phyloP scores from a whole-genome alignment of 73 alveolate genomes.

The Chromera velia region DNA sequence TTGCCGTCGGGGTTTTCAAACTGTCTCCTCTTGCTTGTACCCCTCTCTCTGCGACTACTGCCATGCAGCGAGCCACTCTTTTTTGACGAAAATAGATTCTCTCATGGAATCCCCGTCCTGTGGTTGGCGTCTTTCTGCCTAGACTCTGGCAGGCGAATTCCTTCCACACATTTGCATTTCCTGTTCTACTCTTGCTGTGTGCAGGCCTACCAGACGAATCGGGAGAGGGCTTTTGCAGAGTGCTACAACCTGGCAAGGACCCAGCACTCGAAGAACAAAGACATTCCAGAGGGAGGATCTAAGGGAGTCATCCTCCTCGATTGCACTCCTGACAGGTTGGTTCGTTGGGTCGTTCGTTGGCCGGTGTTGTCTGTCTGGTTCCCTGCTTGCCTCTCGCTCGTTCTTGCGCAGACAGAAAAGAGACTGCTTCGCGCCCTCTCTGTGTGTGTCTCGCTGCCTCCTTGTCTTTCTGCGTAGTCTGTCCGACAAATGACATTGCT shows the following conservation, averaged over 20 bases:
- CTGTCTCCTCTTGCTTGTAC: neutral
- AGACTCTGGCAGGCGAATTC: too few relatives aligned
- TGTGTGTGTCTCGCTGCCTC: neutral
- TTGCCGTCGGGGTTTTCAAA: too few relatives aligned
- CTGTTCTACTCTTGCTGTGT: too few relatives aligned
- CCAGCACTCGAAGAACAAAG: slow-evolving; percentile 40
- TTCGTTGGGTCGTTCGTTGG: too few relatives aligned
- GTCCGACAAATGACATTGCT: neutral
- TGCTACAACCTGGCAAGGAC: slow-evolving; percentile 30
- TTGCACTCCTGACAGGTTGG: neutral
- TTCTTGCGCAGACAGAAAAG: neutral
- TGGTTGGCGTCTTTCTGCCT: too few relatives aligned
- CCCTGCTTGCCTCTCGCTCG: too few relatives aligned
- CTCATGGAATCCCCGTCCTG: too few relatives aligned
- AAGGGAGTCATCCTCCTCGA: neutral
- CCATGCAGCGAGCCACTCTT: too few relatives aligned
- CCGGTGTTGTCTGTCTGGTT: too few relatives aligned
- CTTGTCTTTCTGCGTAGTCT: neutral
- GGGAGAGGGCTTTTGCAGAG: neutral
- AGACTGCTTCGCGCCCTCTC: neutral
- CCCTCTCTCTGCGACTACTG: neutral
- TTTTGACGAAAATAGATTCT: too few relatives aligned
- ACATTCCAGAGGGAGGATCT: neutral
- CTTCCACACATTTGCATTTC: too few relatives aligned
- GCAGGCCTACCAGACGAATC: neutral